Evolutionary conservation across 495 filamentous ascomycete genomes (phyloP).

Genomic region (Parmelia sp.): DNA sequence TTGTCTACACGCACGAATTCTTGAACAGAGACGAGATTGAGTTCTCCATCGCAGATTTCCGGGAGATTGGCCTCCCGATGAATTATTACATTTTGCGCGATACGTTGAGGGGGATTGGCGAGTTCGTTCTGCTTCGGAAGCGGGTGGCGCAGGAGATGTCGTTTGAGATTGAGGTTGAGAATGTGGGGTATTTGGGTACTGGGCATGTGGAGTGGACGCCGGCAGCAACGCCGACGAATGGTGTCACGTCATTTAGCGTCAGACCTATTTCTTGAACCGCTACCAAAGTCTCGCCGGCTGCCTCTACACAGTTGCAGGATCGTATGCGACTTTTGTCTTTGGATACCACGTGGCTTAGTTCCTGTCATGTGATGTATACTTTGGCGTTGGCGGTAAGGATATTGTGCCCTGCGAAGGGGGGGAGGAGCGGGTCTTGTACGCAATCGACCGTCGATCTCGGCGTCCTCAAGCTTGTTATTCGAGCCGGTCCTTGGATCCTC

Average conservation of each 20-base stretch:
- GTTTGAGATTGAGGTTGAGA: constrained; percentile 1
- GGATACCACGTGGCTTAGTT: no score
- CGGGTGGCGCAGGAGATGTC: background rate
- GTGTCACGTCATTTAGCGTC: background rate
- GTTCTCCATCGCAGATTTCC: background rate
- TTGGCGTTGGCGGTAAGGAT: no score
- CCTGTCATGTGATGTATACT: no score
- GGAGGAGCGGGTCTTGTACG: no score
- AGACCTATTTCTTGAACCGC: no score
- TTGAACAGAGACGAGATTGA: background rate
- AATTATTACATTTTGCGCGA: background rate
- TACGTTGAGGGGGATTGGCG: background rate
- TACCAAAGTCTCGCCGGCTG: background rate
- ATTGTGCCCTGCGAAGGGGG: no score
- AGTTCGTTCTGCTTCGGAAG: background rate
- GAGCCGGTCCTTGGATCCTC: no score
- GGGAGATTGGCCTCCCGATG: constrained; percentile 5
- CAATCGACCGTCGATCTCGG: no score
- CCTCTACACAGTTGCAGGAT: background rate
- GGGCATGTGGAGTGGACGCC: background rate
- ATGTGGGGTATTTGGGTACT: background rate
- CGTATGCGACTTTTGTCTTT: background rate
- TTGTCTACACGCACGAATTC: background rate
- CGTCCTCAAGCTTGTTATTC: no score
- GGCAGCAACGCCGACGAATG: background rate